A percentile compares a stretch with the other conserved stretches of the same genome.
Evolutionary conservation across 148 eudicot genomes (phyloP).

Genomic region (Cornus suecica): DNA sequence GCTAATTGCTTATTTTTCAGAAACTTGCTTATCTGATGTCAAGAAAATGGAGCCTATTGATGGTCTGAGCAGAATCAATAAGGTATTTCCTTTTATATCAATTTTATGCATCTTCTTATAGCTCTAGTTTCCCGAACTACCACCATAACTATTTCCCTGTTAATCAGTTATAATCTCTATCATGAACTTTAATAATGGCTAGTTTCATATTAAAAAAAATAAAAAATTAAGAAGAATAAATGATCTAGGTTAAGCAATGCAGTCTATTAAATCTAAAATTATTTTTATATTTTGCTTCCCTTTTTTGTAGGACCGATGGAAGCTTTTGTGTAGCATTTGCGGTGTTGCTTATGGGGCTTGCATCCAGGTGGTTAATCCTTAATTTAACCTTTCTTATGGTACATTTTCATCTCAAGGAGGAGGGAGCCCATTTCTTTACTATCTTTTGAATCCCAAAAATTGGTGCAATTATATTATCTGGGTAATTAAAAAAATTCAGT

Average conservation of each 20-base stretch:
- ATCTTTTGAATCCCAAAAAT: too few relatives aligned
- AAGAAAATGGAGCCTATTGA: conserved; percentile 99
- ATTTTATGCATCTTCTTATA: neutral
- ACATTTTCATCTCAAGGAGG: too few relatives aligned
- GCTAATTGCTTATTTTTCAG: conserved; percentile 32
- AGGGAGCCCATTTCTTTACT: too few relatives aligned
- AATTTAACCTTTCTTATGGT: too few relatives aligned
- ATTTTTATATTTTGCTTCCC: neutral
- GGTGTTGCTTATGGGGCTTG: conserved; percentile 94
- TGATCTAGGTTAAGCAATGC: conserved; percentile 1
- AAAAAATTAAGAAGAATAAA: neutral
- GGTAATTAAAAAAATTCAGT: too few relatives aligned
- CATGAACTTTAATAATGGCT: neutral
- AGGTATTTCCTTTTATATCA: conserved; percentile 38
- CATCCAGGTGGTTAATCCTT: too few relatives aligned
- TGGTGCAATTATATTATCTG: too few relatives aligned
- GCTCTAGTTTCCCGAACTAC: neutral
- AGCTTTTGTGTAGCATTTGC: conserved; percentile 90
- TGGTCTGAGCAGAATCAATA: conserved; percentile 73
- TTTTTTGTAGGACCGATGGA: conserved; percentile 84
- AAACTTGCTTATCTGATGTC: conserved; percentile 87
- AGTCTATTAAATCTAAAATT: neutral
- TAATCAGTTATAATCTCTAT: neutral
- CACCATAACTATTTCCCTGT: neutral
- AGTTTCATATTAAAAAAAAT: neutral